These are phyloP conservation scores for Iberis amara DNA, from an alignment of 441 rosid species.

Conservation along the genomic window DNA sequence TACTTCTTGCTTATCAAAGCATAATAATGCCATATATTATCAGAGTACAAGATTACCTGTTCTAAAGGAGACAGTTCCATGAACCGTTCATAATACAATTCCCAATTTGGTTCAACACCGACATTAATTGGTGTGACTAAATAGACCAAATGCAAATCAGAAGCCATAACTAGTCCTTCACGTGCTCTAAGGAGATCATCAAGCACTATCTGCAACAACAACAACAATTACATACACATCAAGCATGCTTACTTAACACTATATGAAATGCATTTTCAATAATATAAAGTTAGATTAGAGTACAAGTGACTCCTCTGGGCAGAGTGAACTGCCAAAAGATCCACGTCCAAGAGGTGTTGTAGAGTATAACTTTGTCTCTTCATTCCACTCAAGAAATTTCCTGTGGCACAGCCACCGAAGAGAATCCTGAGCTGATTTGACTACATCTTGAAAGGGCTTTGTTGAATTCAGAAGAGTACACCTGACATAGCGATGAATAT, in stretches of 20 bases:
- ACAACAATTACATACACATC: constrained; percentile 24
- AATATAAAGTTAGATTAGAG: constrained; percentile 24
- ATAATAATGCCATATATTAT: constrained; percentile 15
- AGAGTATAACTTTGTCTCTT: constrained; percentile 79
- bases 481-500: constrained; percentile 89
- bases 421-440: constrained; percentile 97
- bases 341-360: constrained; percentile 98
- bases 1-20: constrained; percentile 10
- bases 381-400: constrained; percentile 95
- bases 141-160: constrained; percentile 94
- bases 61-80: constrained; percentile 84
- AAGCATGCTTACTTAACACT: constrained; percentile 19
- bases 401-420: constrained; percentile 92
- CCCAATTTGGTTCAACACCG: constrained; percentile 97
- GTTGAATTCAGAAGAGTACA: constrained; percentile 98
- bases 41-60: constrained; percentile 52
- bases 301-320: constrained; percentile 99
- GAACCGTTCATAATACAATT: constrained; percentile 79
- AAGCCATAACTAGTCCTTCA: constrained; percentile 95
- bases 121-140: constrained; percentile 89
- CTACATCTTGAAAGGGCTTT: constrained; percentile 86
- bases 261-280: constrained; percentile 4
- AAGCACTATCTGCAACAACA: constrained; percentile 70
- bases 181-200: constrained; percentile 97
- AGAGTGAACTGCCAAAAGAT: constrained; percentile 95